Base-by-base conservation (phyloP, 176 grass and related monocot genomes). In the Carex cristatella region DNA sequence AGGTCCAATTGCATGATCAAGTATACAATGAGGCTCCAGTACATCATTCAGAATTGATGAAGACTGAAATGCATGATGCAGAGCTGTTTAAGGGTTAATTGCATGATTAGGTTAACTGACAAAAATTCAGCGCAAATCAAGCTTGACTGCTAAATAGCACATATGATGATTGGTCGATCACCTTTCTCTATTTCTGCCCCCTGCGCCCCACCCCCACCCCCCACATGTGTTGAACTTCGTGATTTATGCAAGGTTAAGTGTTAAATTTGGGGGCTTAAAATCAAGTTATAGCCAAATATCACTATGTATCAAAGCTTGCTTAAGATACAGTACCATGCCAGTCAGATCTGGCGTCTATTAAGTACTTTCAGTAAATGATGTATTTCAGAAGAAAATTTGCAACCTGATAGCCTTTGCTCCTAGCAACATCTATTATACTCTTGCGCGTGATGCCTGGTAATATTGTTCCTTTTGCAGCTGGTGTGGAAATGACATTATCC, bases 401-500 rank as follows among this genome's bases (percentile, higher is more conserved):
- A 86, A 94, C 95, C 91, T 94, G 79, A 84, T 90, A 98, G 2
- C 89, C 91, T 86, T 92, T 89, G 83, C 87, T 91, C 40, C 80
- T 64, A 63, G 96, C 91, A 86, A 95, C 93, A 72, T 98, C 96
- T 78, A 98, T 98, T 85, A 98, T 98, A 86, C 91, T 95, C 93
- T 95, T 98, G 83, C 96, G 90, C 64, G 96, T 98, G 76, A 98
- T 95, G 75, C 96, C 96, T 56, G 96, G 96, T 71, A 98, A 90
- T 88, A 98, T 98, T 75, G 95, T 98, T 90, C 93, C 95, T 85
- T 87, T 92, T 79, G 93, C 65, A 81, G 85, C 86, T 49, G 93
- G 95, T 15, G 95, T 95, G 56, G 87, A 93, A 86, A 98, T 95
- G 75, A 88, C 88, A 87, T 90, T 92, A 59, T 88, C 93, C 95